Evolutionary conservation across 352 stramenopile species (phyloP).

Genomic region (Globisporangium cylindrosporum): DNA sequence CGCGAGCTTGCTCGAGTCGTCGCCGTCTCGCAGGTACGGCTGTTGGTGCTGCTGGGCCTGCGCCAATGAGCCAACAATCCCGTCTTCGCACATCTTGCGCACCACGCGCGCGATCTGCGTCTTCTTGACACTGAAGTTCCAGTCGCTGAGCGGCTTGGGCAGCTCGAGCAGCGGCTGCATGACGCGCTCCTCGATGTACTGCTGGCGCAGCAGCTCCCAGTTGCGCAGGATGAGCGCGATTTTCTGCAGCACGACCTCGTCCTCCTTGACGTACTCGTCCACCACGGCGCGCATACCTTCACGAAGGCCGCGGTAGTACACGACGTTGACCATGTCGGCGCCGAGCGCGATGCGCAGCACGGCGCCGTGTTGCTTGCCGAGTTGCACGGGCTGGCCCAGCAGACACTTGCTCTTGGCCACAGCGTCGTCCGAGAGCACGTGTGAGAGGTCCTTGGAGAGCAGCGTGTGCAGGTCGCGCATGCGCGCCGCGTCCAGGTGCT

Average conservation of each 20-base stretch:
- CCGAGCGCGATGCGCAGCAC: conserved; percentile 85
- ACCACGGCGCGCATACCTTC: conserved; percentile 32
- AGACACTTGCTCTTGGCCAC: conserved; percentile 61
- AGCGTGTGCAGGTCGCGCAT: conserved; percentile 70
- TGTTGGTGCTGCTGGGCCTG: conserved; percentile 16
- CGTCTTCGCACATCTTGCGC: conserved; percentile 48
- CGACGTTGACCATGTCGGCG: conserved; percentile 83
- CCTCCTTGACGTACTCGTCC: conserved; percentile 43
- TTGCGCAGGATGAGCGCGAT: conserved; percentile 67
- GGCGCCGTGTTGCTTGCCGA: conserved; percentile 54
- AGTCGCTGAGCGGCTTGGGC: conserved; percentile 60
- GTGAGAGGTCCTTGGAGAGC: conserved; percentile 69
- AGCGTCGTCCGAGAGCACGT: conserved; percentile 37
- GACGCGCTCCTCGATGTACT: conserved; percentile 58
- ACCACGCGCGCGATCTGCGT: conserved; percentile 57
- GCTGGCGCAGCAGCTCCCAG: conserved; percentile 59
- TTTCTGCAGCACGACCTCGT: conserved; percentile 61
- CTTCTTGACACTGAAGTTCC: conserved; percentile 77
- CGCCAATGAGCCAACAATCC: conserved; percentile 27
- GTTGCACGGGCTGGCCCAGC: conserved; percentile 78
- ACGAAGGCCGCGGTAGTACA: conserved; percentile 41
- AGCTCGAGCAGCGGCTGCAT: conserved; percentile 32
- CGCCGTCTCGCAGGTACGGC: conserved; percentile 16
- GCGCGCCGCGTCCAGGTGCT: conserved; percentile 41
- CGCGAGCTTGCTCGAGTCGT: conserved; percentile 53